These are phyloP conservation scores for Globisporangium nodosum DNA, from an alignment of 352 stramenopile species.

Conservation along the genomic window DNA sequence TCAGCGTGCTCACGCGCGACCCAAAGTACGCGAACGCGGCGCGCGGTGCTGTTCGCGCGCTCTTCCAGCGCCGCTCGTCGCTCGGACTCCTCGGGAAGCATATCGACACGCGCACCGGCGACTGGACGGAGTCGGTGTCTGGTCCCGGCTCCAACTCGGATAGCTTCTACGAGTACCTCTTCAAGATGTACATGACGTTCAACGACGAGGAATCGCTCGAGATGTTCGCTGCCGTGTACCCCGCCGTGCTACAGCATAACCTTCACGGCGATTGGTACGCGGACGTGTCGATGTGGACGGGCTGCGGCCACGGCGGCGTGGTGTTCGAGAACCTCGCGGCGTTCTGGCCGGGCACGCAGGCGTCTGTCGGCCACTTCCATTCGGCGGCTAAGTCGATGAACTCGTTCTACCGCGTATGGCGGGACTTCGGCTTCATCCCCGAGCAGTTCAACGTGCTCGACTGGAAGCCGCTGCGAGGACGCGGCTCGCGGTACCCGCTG, in stretches of 20 bases:
- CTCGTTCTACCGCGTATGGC: constrained; percentile 93
- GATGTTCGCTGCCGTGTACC: constrained; percentile 86
- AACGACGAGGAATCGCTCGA: constrained; percentile 89
- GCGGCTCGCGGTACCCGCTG: constrained; percentile 85
- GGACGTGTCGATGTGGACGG: constrained; percentile 82
- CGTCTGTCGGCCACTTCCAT: constrained; percentile 88
- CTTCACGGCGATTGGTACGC: constrained; percentile 81
- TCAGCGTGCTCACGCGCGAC: constrained; percentile 83
- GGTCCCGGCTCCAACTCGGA: constrained; percentile 94
- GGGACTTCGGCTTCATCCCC: constrained; percentile 93
- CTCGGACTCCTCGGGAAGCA: constrained; percentile 94
- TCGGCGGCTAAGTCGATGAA: constrained; percentile 88
- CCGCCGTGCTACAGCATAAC: constrained; percentile 61
- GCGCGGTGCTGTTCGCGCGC: constrained; percentile 53
- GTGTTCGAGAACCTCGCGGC: constrained; percentile 89
- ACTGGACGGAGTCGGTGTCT: constrained; percentile 74
- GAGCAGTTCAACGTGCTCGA: constrained; percentile 93
- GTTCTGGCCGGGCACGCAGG: constrained; percentile 97
- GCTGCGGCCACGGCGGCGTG: constrained; percentile 40
- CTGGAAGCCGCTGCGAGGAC: constrained; percentile 64
- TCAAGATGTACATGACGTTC: constrained; percentile 97
- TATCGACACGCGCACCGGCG: constrained; percentile 89
- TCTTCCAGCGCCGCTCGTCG: constrained; percentile 72
- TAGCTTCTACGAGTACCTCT: constrained; percentile 97
- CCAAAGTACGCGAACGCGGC: constrained; percentile 63